Evolutionary conservation across 1,284 basidiomycete genomes (phyloP).

Genomic region (Naganishia sp.): DNA sequence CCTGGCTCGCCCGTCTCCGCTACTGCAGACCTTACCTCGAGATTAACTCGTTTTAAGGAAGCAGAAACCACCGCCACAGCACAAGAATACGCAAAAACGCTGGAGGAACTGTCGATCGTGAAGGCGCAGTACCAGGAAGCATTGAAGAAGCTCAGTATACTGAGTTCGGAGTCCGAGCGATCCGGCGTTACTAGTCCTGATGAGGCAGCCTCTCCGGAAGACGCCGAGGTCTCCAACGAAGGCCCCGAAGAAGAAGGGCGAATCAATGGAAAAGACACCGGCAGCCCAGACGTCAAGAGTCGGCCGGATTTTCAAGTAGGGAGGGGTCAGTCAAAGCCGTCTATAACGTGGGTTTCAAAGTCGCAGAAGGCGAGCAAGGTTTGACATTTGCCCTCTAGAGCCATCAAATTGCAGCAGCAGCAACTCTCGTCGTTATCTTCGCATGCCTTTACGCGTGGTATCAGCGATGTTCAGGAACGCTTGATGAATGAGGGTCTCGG

Average conservation of each 20-base stretch:
- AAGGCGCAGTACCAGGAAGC: conserved; percentile 82
- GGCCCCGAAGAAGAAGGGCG: background rate
- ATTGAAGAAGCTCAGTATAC: conserved; percentile 81
- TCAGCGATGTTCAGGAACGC: conserved; percentile 11
- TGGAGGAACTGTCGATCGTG: conserved; percentile 74
- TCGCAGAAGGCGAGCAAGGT: conserved; percentile 28
- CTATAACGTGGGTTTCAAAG: conserved; percentile 36
- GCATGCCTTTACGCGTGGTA: conserved; percentile 40
- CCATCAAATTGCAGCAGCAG: conserved; percentile 64
- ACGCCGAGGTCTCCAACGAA: background rate
- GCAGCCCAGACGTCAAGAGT: background rate
- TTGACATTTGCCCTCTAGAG: conserved; percentile 74
- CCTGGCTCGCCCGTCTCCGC: conserved; percentile 6
- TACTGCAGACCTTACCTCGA: too few relatives aligned
- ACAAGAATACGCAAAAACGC: conserved; percentile 72
- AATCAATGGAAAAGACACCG: background rate
- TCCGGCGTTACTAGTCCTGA: too few relatives aligned
- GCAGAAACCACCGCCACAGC: conserved; percentile 64
- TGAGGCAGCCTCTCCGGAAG: background rate
- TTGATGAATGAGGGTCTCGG: too few relatives aligned
- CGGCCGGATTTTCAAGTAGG: conserved; percentile 49
- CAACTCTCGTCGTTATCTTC: conserved; percentile 78
- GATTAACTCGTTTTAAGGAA: background rate
- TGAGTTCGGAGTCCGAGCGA: conserved; percentile 61
- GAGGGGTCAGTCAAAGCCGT: conserved; percentile 47